phyloP scores from a whole-genome alignment of 148 eudicot genomes.

The Beta vulgaris region DNA sequence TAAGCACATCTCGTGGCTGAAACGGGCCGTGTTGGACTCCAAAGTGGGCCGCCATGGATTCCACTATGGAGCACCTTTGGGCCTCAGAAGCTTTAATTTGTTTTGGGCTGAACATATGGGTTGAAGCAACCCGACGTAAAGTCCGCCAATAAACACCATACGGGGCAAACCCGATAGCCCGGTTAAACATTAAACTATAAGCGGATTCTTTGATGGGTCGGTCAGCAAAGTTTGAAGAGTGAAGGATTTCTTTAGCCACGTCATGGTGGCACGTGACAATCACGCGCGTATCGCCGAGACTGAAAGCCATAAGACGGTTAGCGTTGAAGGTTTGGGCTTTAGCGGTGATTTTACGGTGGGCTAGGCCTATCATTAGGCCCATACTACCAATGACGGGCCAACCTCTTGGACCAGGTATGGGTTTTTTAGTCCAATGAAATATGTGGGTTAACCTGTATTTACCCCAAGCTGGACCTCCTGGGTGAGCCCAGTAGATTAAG shows the following conservation, averaged over 20 bases:
- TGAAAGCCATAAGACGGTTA: slow-evolving; percentile 58
- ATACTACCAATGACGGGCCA: slow-evolving; percentile 60
- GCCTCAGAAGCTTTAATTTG: slow-evolving; percentile 35
- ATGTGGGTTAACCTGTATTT: slow-evolving; percentile 22
- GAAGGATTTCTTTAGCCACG: slow-evolving; percentile 52
- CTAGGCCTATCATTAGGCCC: slow-evolving; percentile 48
- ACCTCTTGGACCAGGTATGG: slow-evolving; percentile 61
- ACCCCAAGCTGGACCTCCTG: slow-evolving; percentile 79
- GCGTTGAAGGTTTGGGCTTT: slow-evolving; percentile 32
- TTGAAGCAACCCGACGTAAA: slow-evolving; percentile 48
- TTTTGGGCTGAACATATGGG: slow-evolving; percentile 53
- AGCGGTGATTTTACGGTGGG: slow-evolving; percentile 54
- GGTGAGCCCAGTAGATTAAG: slow-evolving; percentile 48
- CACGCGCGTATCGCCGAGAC: slow-evolving; percentile 60
- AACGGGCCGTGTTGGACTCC: slow-evolving; percentile 13
- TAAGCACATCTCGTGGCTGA: slow-evolving; percentile 39
- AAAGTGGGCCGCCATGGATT: slow-evolving; percentile 28
- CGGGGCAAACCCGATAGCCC: slow-evolving; percentile 77
- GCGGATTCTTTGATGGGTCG: slow-evolving; percentile 73
- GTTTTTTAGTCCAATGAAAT: slow-evolving; percentile 8
- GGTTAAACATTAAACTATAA: slow-evolving; percentile 56
- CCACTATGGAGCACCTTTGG: slow-evolving; percentile 38
- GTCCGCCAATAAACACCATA: slow-evolving; percentile 65
- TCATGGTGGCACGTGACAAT: slow-evolving; percentile 58
- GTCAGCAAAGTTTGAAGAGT: slow-evolving; percentile 48